Conservation (phyloP, 768 basidiomycete genomes). For the Tephrocybe sp. region DNA sequence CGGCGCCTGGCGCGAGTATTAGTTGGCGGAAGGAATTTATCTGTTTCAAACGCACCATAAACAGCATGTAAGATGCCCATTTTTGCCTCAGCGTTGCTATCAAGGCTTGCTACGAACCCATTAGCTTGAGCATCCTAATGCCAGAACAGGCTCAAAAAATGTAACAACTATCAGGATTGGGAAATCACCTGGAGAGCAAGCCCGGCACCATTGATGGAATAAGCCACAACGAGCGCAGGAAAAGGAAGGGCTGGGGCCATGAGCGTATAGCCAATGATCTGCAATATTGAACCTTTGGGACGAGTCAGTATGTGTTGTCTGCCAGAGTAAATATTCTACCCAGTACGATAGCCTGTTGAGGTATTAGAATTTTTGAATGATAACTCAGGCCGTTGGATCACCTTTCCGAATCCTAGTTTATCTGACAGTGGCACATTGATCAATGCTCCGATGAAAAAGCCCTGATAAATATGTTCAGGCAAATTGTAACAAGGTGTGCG, state of each 20-base stretch:
- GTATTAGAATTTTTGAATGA: background rate
- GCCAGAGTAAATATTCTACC: constrained; percentile 14
- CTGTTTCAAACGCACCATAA: constrained; percentile 42
- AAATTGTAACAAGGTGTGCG: background rate
- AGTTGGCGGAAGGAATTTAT: background rate
- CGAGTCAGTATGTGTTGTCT: background rate
- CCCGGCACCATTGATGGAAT: constrained; percentile 28
- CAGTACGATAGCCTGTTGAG: constrained; percentile 22
- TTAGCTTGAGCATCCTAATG: constrained; percentile 69
- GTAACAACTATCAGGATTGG: background rate
- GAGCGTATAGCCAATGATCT: constrained; percentile 44
- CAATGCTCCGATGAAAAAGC: constrained; percentile 28
- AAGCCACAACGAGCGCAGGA: constrained; percentile 44
- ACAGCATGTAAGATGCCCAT: constrained; percentile 69
- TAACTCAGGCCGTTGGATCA: constrained; percentile 4
- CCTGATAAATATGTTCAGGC: constrained; percentile 18
- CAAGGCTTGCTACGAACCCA: constrained; percentile 61
- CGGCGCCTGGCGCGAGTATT: constrained; percentile 43
- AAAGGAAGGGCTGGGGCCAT: constrained; percentile 51
- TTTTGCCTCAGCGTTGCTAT: constrained; percentile 54
- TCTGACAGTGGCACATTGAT: constrained; percentile 28
- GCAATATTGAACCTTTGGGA: constrained; percentile 40
- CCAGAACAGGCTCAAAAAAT: background rate
- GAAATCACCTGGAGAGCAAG: constrained; percentile 31
- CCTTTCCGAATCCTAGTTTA: constrained; percentile 31